phyloP scores from a whole-genome alignment of 495 filamentous ascomycete species.

The Podospora pseudoanserina region DNA sequence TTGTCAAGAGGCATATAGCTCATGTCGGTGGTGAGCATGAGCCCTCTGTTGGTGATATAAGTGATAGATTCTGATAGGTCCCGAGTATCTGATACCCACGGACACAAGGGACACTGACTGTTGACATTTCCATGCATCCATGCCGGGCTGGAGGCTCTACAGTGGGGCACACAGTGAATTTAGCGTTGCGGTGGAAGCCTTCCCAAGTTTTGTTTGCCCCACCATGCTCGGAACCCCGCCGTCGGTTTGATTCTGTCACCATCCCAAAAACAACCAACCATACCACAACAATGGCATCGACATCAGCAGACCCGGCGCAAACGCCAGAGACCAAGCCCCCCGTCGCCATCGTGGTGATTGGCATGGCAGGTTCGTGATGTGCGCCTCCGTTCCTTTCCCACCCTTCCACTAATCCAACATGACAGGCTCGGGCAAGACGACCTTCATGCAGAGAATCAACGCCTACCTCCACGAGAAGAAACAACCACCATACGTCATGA shows the following conservation, averaged over 20 bases:
- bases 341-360: conserved; percentile 82
- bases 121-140: neutral
- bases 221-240: neutral
- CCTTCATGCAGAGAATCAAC: conserved; percentile 97
- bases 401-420: neutral
- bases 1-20: neutral
- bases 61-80: neutral
- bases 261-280: neutral
- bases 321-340: conserved; percentile 32
- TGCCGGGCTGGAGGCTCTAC: neutral
- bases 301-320: neutral
- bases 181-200: neutral
- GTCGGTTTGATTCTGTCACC: conserved; percentile 1
- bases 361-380: conserved; percentile 73
- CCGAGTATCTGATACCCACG: neutral
- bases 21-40: neutral
- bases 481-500: conserved; percentile 84
- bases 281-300: conserved; percentile 4
- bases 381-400: neutral
- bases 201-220: neutral
- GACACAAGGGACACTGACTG: neutral
- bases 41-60: neutral
- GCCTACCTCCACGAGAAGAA: conserved; percentile 76
- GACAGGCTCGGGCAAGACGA: conserved; percentile 89
- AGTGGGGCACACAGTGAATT: neutral